Conservation (phyloP, 2,329 filamentous ascomycete species). For the Hypoxylon sp. region DNA sequence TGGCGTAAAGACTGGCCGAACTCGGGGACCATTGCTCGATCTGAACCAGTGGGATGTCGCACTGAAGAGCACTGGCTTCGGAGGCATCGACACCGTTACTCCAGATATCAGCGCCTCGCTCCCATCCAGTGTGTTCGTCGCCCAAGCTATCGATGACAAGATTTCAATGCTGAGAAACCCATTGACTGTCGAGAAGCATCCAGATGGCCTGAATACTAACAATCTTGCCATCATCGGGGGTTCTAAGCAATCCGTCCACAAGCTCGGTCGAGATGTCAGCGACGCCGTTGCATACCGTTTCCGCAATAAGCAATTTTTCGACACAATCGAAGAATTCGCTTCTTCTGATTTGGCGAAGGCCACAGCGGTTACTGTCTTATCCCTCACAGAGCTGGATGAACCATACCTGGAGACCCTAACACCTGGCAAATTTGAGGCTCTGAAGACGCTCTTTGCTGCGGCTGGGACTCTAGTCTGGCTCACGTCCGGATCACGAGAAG, state of each 20-base stretch:
- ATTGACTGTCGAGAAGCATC: slow-evolving; percentile 5
- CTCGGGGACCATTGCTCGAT: slow-evolving; percentile 9
- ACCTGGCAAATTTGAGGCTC: slow-evolving; percentile 8
- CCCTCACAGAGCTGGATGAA: slow-evolving; percentile 41
- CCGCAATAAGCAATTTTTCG: slow-evolving; percentile 11
- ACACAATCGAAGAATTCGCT: slow-evolving; percentile 5
- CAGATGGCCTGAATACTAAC: slow-evolving; percentile 6
- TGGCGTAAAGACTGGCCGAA: slow-evolving; percentile 6
- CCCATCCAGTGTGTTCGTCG: slow-evolving; percentile 4
- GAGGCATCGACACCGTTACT: slow-evolving; percentile 39
- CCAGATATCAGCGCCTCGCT: slow-evolving; percentile 8
- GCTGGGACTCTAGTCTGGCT: slow-evolving; percentile 28
- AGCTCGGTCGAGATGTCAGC: slow-evolving; percentile 2
- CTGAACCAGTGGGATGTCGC: slow-evolving; percentile 37
- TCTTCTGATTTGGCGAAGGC: slow-evolving; percentile 2
- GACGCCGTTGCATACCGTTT: slow-evolving; percentile 4
- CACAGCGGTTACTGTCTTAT: slow-evolving; percentile 25
- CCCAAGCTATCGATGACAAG: slow-evolving; percentile 6
- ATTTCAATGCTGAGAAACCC: slow-evolving; percentile 6
- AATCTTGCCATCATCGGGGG: slow-evolving; percentile 10
- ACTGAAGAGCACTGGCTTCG: slow-evolving; percentile 41
- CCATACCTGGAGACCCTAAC: slow-evolving; percentile 40
- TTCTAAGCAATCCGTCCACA: neutral
- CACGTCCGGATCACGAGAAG: slow-evolving; percentile 17
- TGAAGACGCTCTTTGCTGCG: slow-evolving; percentile 21